Evolutionary conservation across 768 basidiomycete genomes (phyloP), one percentile per base, ranked within the genome.

Genomic region (Galerina marginata): DNA sequence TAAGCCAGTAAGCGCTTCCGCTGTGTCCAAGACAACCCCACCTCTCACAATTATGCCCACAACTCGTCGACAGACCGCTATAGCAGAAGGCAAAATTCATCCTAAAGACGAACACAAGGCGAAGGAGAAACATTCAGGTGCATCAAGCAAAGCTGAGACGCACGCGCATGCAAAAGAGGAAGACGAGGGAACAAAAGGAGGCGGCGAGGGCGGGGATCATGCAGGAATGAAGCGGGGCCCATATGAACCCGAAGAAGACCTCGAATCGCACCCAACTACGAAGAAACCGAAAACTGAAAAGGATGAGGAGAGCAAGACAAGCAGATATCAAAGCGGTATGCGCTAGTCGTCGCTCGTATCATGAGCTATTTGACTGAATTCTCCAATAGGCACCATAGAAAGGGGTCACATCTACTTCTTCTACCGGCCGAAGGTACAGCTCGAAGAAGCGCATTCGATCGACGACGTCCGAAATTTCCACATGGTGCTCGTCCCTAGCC

Each of bases 401-500:
- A 73, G 85, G 14, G 86, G 85, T 9, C 83, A 86, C 61, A 78
- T 89, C 46, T 88, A 88, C 71, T 87, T 88, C 70, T 83, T 87
- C 72, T 89, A 86, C 65, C 81, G 84, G 10, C 86, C 86, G 3
- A 80, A 83, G 29, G 85, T 87, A 16, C 72, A 86, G 64, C 68
- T 74, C 12, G 80, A 85, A 59, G 79, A 85, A 58, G 83, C 79
- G 0, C 67, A 80, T n/a, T 83, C 82, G 6, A 59, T 88, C 33
- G 84, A 87, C 68, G 86, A 87, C 59, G 77, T 88, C 36, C 76
- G 77, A 60, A 82, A 84, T 51, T 79, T 89, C 57, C 80, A 86
- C 64, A 83, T 89, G 69, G 76, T 89, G 23, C 79, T 90, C 16
- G 75, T 88, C 9, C 87, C 87, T 14, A 75, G 82, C 4, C 80